These are phyloP conservation scores for Achaetomium macrosporum DNA, from an alignment of 2,329 filamentous ascomycete genomes.

Conservation along the genomic window DNA sequence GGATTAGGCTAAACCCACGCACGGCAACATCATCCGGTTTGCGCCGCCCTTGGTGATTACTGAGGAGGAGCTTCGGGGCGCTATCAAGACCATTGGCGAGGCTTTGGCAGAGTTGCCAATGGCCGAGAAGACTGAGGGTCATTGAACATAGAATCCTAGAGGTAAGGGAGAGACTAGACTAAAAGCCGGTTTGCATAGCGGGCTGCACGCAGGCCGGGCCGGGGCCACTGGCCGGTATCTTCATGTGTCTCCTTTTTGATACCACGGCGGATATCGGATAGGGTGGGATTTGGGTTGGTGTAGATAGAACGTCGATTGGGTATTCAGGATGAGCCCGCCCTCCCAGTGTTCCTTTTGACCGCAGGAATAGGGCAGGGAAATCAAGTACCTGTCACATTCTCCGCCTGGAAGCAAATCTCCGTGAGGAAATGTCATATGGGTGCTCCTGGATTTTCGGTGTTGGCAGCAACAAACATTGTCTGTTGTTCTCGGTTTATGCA, in stretches of 20 bases:
- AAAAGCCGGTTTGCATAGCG: not conserved
- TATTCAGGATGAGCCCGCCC: too few species aligned
- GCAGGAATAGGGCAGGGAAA: too few species aligned
- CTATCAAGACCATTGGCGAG: slow-evolving; percentile 73
- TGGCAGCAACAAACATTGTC: too few species aligned
- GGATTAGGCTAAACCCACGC: slow-evolving; percentile 86
- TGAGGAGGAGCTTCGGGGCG: slow-evolving; percentile 74
- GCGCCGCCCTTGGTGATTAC: slow-evolving; percentile 95
- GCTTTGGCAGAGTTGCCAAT: slow-evolving; percentile 75
- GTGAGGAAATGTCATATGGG: too few species aligned
- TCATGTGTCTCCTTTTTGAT: slow-evolving; percentile 4
- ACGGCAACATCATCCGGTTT: slow-evolving; percentile 96
- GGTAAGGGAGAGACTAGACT: not conserved
- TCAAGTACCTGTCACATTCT: too few species aligned
- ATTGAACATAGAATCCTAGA: slow-evolving; percentile 20
- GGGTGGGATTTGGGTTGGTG: not conserved
- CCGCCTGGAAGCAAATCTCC: too few species aligned
- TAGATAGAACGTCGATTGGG: too few species aligned
- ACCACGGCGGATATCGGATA: not conserved
- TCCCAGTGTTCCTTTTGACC: too few species aligned
- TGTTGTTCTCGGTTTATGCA: not conserved
- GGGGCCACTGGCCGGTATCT: not conserved
- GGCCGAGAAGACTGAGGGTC: slow-evolving; percentile 41
- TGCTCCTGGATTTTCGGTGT: too few species aligned
- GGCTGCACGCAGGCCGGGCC: not conserved